Base-by-base conservation (phyloP, 495 filamentous ascomycete species). In the Annulohypoxylon moriforme region DNA sequence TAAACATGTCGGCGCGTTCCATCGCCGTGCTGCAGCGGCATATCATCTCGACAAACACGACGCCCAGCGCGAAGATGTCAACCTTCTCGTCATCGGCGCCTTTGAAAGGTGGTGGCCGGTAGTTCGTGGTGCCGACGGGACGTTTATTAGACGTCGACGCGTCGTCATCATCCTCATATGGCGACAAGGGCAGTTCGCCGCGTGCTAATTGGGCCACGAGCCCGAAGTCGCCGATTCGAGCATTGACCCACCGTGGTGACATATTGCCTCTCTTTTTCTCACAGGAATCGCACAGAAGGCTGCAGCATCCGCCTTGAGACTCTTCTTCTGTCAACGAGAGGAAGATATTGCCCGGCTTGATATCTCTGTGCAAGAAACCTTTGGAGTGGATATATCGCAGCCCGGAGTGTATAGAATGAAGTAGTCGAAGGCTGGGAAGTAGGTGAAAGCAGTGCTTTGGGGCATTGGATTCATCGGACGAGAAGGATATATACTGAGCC, bases 301-400 rank as follows among this genome's bases (percentile, higher is more conserved):
- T 44, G 36, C 76, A 77, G 40, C 72, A 77, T 36, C 76, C 76
- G 22, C 73, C 68, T 22, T 71, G 67, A 6, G 62, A 63, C 8
- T 58, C 71, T 14, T 18, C 20, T 13, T 56, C 59, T 0, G 71
- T 81, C 76, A 40, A 55, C 64, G 89, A 92, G 67, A 99, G 85
- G 81, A 99, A 98, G 80, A 99, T 97, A 82, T 99, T 99, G 84
- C 98, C 96, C 7, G 96, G 96, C 84, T 99, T 99, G 86, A 99
- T 98, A 80, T 99, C 96, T 58, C 96, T 92, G 78, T 99, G 96
- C 81, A 95, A 96, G 74, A 97, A 85, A 64, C 94, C 94, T 78
- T 94, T 93, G 67, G 86, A 81, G 79, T 99, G 96, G 82, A 97
- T 92, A 80, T 92, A 92, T 31, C 44, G 68, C 13, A 77, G 36